phyloP scores from a whole-genome alignment of 2,329 filamentous ascomycete genomes.

The Aureobasidium sp. region DNA sequence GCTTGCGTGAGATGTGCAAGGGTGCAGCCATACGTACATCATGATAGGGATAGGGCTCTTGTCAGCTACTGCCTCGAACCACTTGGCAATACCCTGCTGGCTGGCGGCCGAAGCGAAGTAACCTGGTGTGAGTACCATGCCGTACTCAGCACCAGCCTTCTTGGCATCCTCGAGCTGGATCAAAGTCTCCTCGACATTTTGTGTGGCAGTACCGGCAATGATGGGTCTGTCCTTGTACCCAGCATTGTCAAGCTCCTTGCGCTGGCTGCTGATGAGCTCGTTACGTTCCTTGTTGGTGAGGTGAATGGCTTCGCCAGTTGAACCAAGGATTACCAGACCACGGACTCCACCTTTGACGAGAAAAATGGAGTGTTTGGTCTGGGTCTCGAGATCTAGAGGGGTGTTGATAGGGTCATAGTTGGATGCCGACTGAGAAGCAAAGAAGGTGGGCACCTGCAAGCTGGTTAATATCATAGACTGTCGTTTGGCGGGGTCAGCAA shows the following conservation, averaged over 20 bases:
- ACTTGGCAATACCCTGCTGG: slow-evolving; percentile 53
- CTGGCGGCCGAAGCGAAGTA: slow-evolving; percentile 56
- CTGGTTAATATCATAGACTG: neutral
- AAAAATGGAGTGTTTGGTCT: slow-evolving; percentile 52
- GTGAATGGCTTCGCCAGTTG: slow-evolving; percentile 58
- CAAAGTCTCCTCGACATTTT: slow-evolving; percentile 56
- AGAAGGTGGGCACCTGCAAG: slow-evolving; percentile 54
- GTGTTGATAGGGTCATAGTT: slow-evolving; percentile 41
- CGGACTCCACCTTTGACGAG: slow-evolving; percentile 54
- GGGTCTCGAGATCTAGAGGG: slow-evolving; percentile 51
- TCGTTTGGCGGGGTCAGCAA: neutral
- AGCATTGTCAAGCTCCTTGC: slow-evolving; percentile 47
- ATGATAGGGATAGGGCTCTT: slow-evolving; percentile 53
- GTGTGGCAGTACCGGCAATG: slow-evolving; percentile 55
- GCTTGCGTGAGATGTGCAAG: neutral
- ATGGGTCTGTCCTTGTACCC: slow-evolving; percentile 54
- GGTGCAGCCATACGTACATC: slow-evolving; percentile 40
- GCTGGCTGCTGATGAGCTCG: slow-evolving; percentile 48
- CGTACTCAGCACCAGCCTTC: slow-evolving; percentile 54
- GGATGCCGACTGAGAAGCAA: slow-evolving; percentile 42
- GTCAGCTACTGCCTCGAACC: slow-evolving; percentile 57
- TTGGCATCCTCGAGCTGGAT: slow-evolving; percentile 50
- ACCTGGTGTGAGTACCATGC: slow-evolving; percentile 55
- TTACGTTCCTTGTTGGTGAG: slow-evolving; percentile 52
- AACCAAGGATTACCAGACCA: slow-evolving; percentile 56